A percentile compares a stretch with the other conserved stretches of the same genome.
phyloP scores from a whole-genome alignment of 176 grass and related monocot genomes.

The Chrysopogon serrulatus region DNA sequence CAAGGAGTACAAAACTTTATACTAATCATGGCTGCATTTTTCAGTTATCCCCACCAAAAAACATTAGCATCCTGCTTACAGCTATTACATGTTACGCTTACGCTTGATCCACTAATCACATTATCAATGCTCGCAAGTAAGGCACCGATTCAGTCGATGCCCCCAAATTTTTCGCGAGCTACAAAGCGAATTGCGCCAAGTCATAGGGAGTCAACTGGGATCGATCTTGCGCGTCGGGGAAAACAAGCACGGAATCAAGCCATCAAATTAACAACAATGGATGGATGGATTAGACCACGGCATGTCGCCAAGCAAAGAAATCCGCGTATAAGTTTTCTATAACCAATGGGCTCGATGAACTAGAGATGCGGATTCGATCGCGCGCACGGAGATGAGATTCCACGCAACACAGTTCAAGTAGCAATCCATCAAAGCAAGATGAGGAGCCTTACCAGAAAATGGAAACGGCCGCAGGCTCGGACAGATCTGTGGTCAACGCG shows the following conservation, averaged over 20 bases:
- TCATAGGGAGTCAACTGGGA: conserved; percentile 7
- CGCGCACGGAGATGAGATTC: conserved; percentile 1
- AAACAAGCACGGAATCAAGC: neutral
- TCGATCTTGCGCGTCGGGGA: neutral
- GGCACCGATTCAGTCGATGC: neutral
- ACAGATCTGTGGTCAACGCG: conserved; percentile 24
- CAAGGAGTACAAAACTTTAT: neutral
- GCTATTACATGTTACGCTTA: neutral
- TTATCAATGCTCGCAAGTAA: neutral
- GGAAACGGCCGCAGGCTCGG: neutral
- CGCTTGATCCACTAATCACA: conserved; percentile 11
- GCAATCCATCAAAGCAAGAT: neutral
- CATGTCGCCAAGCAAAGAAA: neutral
- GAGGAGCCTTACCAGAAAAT: conserved; percentile 23
- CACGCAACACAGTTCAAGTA: neutral
- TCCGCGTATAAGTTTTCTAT: neutral
- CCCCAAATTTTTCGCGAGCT: neutral
- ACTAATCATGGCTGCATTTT: neutral
- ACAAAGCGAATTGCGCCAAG: neutral
- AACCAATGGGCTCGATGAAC: neutral
- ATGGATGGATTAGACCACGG: neutral
- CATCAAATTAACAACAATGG: neutral
- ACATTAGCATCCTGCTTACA: neutral
- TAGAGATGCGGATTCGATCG: neutral
- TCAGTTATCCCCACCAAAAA: neutral